A percentile compares a stretch with the other conserved stretches of the same genome.
Evolutionary conservation across 768 basidiomycete genomes (phyloP).

Genomic region (Suillus alpinus): DNA sequence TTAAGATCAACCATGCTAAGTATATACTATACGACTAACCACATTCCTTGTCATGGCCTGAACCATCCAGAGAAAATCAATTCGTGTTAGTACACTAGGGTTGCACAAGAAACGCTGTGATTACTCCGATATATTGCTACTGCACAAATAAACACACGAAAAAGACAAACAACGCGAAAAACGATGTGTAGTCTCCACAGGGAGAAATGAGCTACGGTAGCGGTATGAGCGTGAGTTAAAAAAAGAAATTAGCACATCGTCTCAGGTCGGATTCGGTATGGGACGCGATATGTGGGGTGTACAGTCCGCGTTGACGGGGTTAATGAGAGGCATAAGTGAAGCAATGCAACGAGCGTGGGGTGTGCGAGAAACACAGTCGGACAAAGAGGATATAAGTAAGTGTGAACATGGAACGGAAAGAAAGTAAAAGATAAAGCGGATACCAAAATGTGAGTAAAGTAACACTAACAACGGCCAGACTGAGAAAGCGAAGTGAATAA

Average conservation of each 20-base stretch:
- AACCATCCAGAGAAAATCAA: not conserved
- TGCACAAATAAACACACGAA: conserved; percentile 5
- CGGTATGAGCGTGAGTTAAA: conserved; percentile 12
- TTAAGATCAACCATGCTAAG: not conserved
- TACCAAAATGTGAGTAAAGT: conserved; percentile 31
- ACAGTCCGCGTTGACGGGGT: conserved; percentile 22
- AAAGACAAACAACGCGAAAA: conserved; percentile 1
- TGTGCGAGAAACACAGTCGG: conserved; percentile 21
- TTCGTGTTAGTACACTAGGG: not conserved
- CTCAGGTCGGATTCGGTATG: conserved; percentile 6
- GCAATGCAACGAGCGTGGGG: conserved; percentile 30
- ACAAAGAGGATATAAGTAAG: conserved; percentile 22
- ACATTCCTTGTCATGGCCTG: no score
- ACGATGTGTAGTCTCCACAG: conserved; percentile 12
- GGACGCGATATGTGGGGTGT: conserved; percentile 12
- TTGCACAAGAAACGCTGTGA: not conserved
- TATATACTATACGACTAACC: no score
- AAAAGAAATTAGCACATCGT: conserved; percentile 13
- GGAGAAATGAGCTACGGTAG: conserved; percentile 10
- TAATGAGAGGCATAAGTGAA: conserved; percentile 31
- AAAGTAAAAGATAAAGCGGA: conserved; percentile 28
- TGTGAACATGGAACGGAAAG: conserved; percentile 34
- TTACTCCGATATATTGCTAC: conserved; percentile 13
- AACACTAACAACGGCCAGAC: conserved; percentile 17
- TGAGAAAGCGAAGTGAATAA: conserved; percentile 44